A percentile compares a stretch with the other conserved stretches of the same genome.
phyloP scores from a whole-genome alignment of 169 alveolate genomes.

The Besnoitia besnoiti region DNA sequence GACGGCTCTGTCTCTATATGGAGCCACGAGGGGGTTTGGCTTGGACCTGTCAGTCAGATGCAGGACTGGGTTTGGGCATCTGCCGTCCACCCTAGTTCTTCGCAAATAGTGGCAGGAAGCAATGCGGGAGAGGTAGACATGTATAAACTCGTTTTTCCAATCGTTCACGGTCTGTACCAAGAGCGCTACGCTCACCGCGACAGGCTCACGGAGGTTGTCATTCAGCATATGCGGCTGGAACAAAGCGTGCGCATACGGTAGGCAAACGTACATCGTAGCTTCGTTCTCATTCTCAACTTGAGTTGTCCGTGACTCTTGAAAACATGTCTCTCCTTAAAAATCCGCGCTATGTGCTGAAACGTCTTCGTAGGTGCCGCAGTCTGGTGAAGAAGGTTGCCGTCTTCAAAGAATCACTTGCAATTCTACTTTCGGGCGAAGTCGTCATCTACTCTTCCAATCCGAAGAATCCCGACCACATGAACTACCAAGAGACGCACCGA shows the following conservation, averaged over 20 bases:
- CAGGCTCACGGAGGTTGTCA: slow-evolving; percentile 87
- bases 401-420: slow-evolving; percentile 91
- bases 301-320: no score
- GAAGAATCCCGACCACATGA: slow-evolving; percentile 83
- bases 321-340: no score
- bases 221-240: slow-evolving; percentile 85
- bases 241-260: slow-evolving; percentile 77
- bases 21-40: slow-evolving; percentile 87
- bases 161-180: slow-evolving; percentile 88
- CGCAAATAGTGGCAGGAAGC: slow-evolving; percentile 77
- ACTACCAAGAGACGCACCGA: slow-evolving; percentile 82
- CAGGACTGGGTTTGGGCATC: slow-evolving; percentile 28
- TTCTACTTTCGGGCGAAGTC: slow-evolving; percentile 85
- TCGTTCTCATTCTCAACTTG: no score
- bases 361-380: slow-evolving; percentile 85
- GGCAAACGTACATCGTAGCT: no score
- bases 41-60: slow-evolving; percentile 67
- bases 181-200: slow-evolving; percentile 89
- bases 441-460: slow-evolving; percentile 68
- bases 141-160: slow-evolving; percentile 79
- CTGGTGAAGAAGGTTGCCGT: slow-evolving; percentile 91
- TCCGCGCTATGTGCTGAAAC: no score
- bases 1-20: slow-evolving; percentile 73
- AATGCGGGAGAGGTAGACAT: slow-evolving; percentile 85
- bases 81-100: slow-evolving; percentile 74